Evolutionary conservation across 768 basidiomycete species (phyloP), one percentile per base, ranked within the genome.

Genomic region (Pholiota microspora): DNA sequence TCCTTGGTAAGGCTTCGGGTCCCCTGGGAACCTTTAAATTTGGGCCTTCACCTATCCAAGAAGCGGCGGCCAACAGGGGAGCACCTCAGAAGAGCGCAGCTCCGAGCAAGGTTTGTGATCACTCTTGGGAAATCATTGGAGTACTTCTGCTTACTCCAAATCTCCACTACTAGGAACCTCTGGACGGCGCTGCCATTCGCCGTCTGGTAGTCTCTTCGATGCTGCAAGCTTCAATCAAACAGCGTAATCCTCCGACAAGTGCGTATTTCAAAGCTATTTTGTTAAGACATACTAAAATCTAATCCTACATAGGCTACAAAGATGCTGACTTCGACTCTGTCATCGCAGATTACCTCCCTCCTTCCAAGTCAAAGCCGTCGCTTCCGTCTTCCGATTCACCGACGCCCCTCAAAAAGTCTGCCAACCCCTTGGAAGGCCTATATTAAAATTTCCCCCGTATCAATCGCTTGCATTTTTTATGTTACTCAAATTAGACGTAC

Each of bases 1-100:
- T n/a, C 71, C 77, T 97, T 4, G 96, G 96, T 16, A 86, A 86
- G 69, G 89, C 94, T 16, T 86, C 86, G 9, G 77, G 79, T 31
- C 90, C 93, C 0, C 75, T 79, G 16, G 93, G 92, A 32, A 89
- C 89, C 2, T 90, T 78, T 71, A 87, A 86, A 66, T 76, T 76
- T 59, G 59, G 72, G 29, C 60, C 67, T 21, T 60, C 73, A 2
- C 71, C 65, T 28, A 60, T 69, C 59, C 60, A 69, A 63, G 72
- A 69, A 57, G 70, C 68, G 5, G 61, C 59, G 24, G 45, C 45
- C 10, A 38, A 25, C 36, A 67, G 73, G 56, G 61, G 55, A 10
- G 52, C 62, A 16, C 55, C 63, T 53, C 79, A 73, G 59, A 46
- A 59, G 42, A 32, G 31, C 13, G 45, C 57, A 4, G 57, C 55